Evolutionary conservation across 345 rosid genomes (phyloP).

Genomic region (Diplotaxis tenuifolia): DNA sequence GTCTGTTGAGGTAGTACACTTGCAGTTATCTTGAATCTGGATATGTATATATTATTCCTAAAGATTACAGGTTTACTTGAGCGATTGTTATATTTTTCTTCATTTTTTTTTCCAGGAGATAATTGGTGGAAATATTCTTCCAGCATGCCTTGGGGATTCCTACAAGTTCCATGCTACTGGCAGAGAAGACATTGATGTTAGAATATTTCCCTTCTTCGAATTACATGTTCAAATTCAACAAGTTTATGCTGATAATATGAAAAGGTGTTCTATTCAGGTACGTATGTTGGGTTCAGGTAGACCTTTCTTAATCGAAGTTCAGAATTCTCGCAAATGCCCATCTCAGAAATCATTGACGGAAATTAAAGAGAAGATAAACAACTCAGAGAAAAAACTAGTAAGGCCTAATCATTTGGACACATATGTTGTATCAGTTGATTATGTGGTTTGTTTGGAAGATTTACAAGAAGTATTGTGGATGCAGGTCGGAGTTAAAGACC

Average conservation of each 20-base stretch:
- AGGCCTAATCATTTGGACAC: conserved; percentile 25
- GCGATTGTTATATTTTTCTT: conserved; percentile 1
- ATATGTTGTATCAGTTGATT: background rate
- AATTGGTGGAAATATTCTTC: conserved; percentile 75
- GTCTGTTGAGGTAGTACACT: conserved; percentile 72
- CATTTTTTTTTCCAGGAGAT: conserved; percentile 55
- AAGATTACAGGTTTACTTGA: conserved; percentile 17
- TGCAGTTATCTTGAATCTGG: conserved; percentile 8
- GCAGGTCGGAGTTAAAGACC: conserved; percentile 75
- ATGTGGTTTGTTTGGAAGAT: background rate
- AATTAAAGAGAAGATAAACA: conserved; percentile 67
- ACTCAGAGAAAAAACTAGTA: conserved; percentile 60
- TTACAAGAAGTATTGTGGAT: conserved; percentile 22
- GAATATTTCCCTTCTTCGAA: conserved; percentile 2
- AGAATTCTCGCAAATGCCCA: conserved; percentile 75
- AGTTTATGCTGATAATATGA: conserved; percentile 26
- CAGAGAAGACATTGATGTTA: conserved; percentile 97
- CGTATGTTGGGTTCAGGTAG: conserved; percentile 99
- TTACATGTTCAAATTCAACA: conserved; percentile 14
- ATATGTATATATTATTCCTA: background rate
- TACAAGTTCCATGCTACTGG: conserved; percentile 99
- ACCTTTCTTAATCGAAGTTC: conserved; percentile 92
- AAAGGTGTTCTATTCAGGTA: conserved; percentile 54
- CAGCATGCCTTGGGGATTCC: conserved; percentile 66
- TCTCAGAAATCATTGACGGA: conserved; percentile 54